Base-by-base conservation (phyloP, 2,329 filamentous ascomycete genomes). In the Phialophora expanda region DNA sequence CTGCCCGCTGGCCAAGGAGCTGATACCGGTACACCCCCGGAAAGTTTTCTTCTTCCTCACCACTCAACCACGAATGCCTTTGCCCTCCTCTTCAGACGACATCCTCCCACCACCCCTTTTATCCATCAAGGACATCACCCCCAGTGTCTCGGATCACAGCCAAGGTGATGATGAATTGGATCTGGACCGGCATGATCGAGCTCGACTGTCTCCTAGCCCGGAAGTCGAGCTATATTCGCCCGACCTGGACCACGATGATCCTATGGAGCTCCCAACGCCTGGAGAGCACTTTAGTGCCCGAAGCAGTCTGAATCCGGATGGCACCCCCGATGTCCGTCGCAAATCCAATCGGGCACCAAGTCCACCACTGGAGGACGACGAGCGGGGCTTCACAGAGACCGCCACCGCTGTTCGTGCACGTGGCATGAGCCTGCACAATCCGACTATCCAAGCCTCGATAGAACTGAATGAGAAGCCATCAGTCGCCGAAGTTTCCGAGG, bases 31-130 rank as follows among this genome's bases (percentile, higher is more conserved):
- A 50, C 94, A 98, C 76, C 95, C 95, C 22, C 90, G 94, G 76
- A 92, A 95, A 78, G 93, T 96, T 55, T 98, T 97, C 83, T 98
- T 96, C 81, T 98, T 93, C 80, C 86, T 99, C 66, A 96, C 92
- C 46, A 96, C 91, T n/a, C 90, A 86, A 74, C 88, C 91, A 55
- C 91, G 90, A 75, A 92, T 94, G 76, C 87, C 92, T 44, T 87
- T 98, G 22, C 92, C 92, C 1, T 86, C 90, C 70, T 84, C 82
- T 51, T 80, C 87, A 60, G 81, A 83, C 64, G 82, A 85, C 73
- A 78, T 81, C 73, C 73, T 83, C 70, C 76, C 80, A 75, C 70
- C 81, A 73, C 79, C 77, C 61, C 80, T 83, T 68, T 80, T 82
- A 63, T 83, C 82, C 71, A 84, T 85, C 67, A 81, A 87, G 69